Evolutionary conservation across 192 early-diverging fungal genomes (phyloP).

Genomic region (Backusella westeae): DNA sequence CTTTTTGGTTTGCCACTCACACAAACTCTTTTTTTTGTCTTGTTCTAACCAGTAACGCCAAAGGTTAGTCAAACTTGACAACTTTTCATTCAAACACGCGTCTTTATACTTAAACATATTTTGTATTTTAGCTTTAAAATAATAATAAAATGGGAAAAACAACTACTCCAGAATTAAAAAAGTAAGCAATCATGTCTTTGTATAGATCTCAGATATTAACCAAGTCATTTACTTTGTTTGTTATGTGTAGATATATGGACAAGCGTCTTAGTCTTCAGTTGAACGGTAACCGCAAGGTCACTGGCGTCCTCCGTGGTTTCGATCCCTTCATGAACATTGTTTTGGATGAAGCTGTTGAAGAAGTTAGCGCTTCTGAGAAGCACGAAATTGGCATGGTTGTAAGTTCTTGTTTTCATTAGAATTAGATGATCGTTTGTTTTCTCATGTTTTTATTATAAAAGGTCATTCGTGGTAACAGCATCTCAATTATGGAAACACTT

Average conservation of each 20-base stretch:
- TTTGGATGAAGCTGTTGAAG: constrained; percentile 89
- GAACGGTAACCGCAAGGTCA: constrained; percentile 88
- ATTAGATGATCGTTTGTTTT: background rate
- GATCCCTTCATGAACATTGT: constrained; percentile 99
- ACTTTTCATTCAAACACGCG: background rate
- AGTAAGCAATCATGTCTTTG: constrained; percentile 18
- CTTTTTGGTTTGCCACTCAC: background rate
- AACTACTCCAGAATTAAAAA: constrained; percentile 43
- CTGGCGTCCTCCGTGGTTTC: constrained; percentile 96
- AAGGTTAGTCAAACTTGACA: background rate
- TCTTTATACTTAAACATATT: background rate
- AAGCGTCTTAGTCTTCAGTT: constrained; percentile 89
- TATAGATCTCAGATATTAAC: background rate
- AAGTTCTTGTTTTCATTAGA: constrained; percentile 14
- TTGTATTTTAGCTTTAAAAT: background rate
- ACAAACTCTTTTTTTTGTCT: background rate
- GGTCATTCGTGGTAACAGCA: constrained; percentile 78
- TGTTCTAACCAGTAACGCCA: background rate
- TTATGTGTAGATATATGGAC: constrained; percentile 75
- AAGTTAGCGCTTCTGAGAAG: constrained; percentile 63
- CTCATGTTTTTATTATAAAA: constrained; percentile 16
- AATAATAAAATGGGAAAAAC: constrained; percentile 33
- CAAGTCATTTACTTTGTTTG: background rate
- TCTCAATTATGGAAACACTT: constrained; percentile 66
- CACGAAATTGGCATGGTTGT: constrained; percentile 88